Conservation (phyloP, 1,284 basidiomycete genomes). For the Pyrrhoderma lamaoense region DNA sequence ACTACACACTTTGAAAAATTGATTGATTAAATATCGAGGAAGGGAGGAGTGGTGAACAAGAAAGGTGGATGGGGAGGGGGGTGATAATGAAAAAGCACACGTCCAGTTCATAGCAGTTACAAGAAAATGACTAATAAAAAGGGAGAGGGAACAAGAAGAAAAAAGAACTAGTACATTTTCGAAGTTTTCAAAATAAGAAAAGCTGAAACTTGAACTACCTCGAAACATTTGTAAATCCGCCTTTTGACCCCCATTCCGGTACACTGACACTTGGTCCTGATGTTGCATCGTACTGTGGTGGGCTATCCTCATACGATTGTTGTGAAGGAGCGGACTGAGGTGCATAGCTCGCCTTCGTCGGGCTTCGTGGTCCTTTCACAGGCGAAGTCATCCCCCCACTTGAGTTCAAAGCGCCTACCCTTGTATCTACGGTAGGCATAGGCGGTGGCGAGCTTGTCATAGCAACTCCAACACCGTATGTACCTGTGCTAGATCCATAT, state of each 20-base stretch:
- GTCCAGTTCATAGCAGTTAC: no score
- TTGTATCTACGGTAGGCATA: slow-evolving; percentile 13
- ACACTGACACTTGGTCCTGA: not conserved
- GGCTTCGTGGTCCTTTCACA: not conserved
- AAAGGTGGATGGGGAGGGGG: no score
- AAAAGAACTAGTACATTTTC: not conserved
- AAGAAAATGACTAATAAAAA: not conserved
- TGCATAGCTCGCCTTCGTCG: not conserved
- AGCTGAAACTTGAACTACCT: not conserved
- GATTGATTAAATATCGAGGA: no score
- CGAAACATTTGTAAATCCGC: not conserved
- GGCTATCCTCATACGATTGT: slow-evolving; percentile 41
- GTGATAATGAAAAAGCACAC: no score
- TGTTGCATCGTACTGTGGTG: slow-evolving; percentile 56
- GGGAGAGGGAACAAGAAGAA: not conserved
- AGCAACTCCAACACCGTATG: not conserved
- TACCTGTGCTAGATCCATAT: not conserved
- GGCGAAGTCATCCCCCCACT: not conserved
- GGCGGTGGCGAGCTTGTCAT: slow-evolving; percentile 14
- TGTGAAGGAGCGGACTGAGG: not conserved
- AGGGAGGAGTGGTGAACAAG: no score
- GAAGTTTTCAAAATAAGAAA: not conserved
- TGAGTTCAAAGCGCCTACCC: not conserved
- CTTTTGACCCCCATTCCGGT: slow-evolving; percentile 2
- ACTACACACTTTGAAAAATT: no score